These are phyloP conservation scores for Ophiostoma perfectum DNA, from an alignment of 2,329 filamentous ascomycete species.

Conservation along the genomic window DNA sequence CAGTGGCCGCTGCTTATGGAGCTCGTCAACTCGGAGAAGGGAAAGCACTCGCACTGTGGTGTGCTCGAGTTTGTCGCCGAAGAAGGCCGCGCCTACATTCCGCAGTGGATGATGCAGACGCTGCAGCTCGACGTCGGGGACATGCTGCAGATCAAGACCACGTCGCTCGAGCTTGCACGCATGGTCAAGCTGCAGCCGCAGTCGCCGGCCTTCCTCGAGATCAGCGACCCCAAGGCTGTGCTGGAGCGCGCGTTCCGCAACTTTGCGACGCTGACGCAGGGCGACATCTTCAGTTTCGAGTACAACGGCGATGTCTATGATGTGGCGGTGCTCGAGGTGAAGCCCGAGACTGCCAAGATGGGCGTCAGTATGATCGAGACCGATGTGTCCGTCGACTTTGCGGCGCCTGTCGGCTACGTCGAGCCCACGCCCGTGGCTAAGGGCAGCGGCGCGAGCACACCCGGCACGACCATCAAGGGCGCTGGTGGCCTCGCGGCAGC, in stretches of 20 bases:
- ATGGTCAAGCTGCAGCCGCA: slow-evolving; percentile 97
- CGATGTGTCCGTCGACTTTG: slow-evolving; percentile 94
- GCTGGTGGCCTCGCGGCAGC: slow-evolving; percentile 44
- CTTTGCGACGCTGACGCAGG: slow-evolving; percentile 88
- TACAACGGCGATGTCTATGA: slow-evolving; percentile 95
- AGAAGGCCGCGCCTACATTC: slow-evolving; percentile 92
- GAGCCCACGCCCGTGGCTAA: slow-evolving; percentile 51
- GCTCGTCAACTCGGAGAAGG: slow-evolving; percentile 79
- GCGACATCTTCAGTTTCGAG: slow-evolving; percentile 90
- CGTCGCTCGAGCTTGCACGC: slow-evolving; percentile 80
- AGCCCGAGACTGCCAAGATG: slow-evolving; percentile 75
- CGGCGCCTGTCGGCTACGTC: slow-evolving; percentile 86
- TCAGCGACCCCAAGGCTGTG: slow-evolving; percentile 94
- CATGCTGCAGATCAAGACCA: slow-evolving; percentile 90
- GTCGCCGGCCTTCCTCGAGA: slow-evolving; percentile 87
- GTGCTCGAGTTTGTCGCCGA: slow-evolving; percentile 97
- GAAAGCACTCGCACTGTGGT: slow-evolving; percentile 81
- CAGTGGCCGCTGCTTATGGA: slow-evolving; percentile 98
- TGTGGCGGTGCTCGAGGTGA: slow-evolving; percentile 88
- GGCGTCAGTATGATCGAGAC: slow-evolving; percentile 94
- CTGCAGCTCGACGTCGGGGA: slow-evolving; percentile 86
- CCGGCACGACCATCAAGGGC: slow-evolving; percentile 71
- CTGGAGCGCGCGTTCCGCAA: slow-evolving; percentile 94
- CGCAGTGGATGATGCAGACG: slow-evolving; percentile 96
- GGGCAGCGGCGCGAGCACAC: slow-evolving; percentile 25